A percentile compares a stretch with the other conserved stretches of the same genome.
These are phyloP conservation scores for Lactarius hengduanensis DNA, from an alignment of 768 basidiomycete genomes.

Conservation along the genomic window DNA sequence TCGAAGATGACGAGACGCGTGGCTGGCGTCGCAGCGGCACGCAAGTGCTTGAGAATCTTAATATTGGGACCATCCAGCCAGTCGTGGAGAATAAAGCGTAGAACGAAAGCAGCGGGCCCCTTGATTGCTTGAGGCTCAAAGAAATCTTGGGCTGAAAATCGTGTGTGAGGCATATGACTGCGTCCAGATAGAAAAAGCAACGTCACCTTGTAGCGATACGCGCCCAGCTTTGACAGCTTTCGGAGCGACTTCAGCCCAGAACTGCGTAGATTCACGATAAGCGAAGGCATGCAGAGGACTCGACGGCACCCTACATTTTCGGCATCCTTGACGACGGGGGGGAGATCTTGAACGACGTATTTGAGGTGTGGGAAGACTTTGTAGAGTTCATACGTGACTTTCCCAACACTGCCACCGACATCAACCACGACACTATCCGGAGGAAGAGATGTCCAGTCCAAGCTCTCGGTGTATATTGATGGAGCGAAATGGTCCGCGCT, in stretches of 20 bases:
- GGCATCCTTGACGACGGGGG: slow-evolving; percentile 15
- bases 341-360: slow-evolving; percentile 39
- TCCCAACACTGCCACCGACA: slow-evolving; percentile 43
- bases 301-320: not conserved
- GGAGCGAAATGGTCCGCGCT: slow-evolving; percentile 7
- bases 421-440: slow-evolving; percentile 39
- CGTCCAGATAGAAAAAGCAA: not conserved
- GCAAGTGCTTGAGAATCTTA: slow-evolving; percentile 29
- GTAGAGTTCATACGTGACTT: slow-evolving; percentile 37
- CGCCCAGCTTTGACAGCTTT: slow-evolving; percentile 4
- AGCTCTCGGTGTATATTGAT: slow-evolving; percentile 22
- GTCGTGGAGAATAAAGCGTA: slow-evolving; percentile 33
- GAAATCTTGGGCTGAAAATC: slow-evolving; percentile 21
- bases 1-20: slow-evolving; percentile 33
- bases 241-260: slow-evolving; percentile 14
- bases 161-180: not conserved
- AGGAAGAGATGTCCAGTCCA: slow-evolving; percentile 38
- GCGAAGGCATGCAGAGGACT: not conserved
- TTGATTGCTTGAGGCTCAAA: slow-evolving; percentile 29
- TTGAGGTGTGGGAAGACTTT: slow-evolving; percentile 39
- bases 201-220: slow-evolving; percentile 16
- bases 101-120: slow-evolving; percentile 31
- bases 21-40: slow-evolving; percentile 26
- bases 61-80: slow-evolving; percentile 28
- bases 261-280: slow-evolving; percentile 4